Base-by-base conservation (phyloP, 2,329 filamentous ascomycete genomes). In the Phaeosphaeriaceae sp. region DNA sequence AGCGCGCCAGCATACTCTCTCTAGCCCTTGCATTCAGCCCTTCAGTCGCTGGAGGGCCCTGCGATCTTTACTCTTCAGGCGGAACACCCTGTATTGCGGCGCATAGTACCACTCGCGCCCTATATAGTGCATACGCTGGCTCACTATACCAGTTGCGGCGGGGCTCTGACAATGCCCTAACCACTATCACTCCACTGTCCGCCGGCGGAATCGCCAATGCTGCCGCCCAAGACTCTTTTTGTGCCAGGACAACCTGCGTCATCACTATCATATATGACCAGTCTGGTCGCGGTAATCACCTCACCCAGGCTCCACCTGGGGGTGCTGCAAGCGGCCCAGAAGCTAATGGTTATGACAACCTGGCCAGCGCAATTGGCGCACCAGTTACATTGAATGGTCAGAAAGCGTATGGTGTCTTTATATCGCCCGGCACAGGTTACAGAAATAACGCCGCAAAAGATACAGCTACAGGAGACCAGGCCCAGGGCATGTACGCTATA, bases 241-340 rank as follows among this genome's bases (percentile, higher is more conserved):
- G 85, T 59, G 67, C 76, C 8, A 68, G 74, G 40, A 87, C 84
- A 0, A 87, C 83, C 11, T 88, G 85, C 60, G 72, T 86, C 18
- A 87, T 88, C 63, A 80, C 79, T 0, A 77, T 83, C 58, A 86
- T 87, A 44, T 87, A 87, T 63, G 86, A 88, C 65, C 86, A 88
- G 69, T 86, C 85, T 11, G 84, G 84, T 45, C 71, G 70, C 1
- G 77, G 77, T 1, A 88, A 88, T 54, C 81, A 88, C 59, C 81
- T 88, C 3, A 85, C 80, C 0, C 83, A 83, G 54, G 86, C 85
- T 2, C 82, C 83, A 0, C 23, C 23, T 26, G 79, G 80, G 0
- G 85, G 84, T 1, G 82, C 75, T 23, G 85, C 82, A 58, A 70
- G 61, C 0, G 85, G 85, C 8, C 84, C 84, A 0, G 81, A 82